phyloP scores from a whole-genome alignment of 768 basidiomycete genomes.

The Lentinula boryana region DNA sequence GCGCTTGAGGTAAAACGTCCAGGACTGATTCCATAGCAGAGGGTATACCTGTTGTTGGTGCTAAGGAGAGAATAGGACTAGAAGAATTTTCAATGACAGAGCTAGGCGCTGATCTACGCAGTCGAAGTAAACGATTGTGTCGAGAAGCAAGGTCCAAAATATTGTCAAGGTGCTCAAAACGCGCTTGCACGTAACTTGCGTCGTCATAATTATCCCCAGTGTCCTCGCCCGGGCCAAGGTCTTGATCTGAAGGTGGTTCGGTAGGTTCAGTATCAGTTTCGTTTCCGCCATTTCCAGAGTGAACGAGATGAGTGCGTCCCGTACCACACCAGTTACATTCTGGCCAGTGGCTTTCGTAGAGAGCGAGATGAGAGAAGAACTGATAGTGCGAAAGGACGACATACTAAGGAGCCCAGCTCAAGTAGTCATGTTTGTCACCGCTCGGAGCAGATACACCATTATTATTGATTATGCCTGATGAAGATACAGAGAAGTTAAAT shows the following conservation, averaged over 20 bases:
- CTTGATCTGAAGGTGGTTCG: constrained; percentile 11
- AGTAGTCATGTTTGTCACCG: constrained; percentile 39
- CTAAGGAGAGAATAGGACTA: background rate
- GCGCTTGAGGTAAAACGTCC: constrained; percentile 9
- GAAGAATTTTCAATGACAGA: background rate
- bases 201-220: background rate
- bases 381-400: constrained; percentile 9
- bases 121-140: constrained; percentile 7
- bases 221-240: constrained; percentile 8
- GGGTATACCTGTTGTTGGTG: background rate
- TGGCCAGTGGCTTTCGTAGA: constrained; percentile 41
- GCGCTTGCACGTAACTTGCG: background rate
- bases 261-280: constrained; percentile 4
- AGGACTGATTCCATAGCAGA: background rate
- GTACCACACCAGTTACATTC: constrained; percentile 44
- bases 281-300: constrained; percentile 9
- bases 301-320: constrained; percentile 18
- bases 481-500: background rate
- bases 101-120: constrained; percentile 5
- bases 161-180: background rate
- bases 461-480: constrained; percentile 32
- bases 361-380: background rate
- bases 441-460: constrained; percentile 28
- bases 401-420: constrained; percentile 58
- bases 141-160: background rate